Base-by-base conservation (phyloP, 495 filamentous ascomycete species). In the Xylaria intraflava region DNA sequence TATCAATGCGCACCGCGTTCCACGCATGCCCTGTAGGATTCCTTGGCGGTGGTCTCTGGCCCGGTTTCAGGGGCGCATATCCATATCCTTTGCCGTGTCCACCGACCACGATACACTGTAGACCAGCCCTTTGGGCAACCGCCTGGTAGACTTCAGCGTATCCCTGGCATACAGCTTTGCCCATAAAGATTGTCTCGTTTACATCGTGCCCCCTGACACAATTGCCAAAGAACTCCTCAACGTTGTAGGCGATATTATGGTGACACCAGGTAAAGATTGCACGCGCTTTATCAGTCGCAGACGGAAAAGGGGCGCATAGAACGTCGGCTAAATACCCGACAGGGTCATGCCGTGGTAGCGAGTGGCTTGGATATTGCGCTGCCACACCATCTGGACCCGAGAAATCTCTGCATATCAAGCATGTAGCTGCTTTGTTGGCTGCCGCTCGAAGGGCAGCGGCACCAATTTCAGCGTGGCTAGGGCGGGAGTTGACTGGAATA, bases 251-350 rank as follows among this genome's bases (percentile, higher is more conserved):
- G 54, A 98, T 82, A 62, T 96, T 97, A 68, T 98, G 85, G 68
- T 97, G 93, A 42, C 89, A 78, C 93, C 91, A 98, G 7, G 89
- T 88, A 67, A 98, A 98, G 53, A 98, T 86, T 8, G 78, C 86
- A 14, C 93, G 81, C 10, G 93, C 91, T 69, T 95, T 95, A 66
- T 97, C 93, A 2, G 91, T 95, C 0, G 68, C 58, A 2, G 87
- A 93, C 6, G 81, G 69, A 65, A 96, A 96, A 1, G 89, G 89
- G 7, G 75, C 67, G 44, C 88, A 92, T 22, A 97, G 79, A 47
- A 85, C 81, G 35, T 78, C 71, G 0, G 90, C 89, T 12, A 98
- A 80, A 75, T 85, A 85, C 14, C 71, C 76, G 11, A 78, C 66
- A n/a, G 71, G 64, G 64, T 90, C 83, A 1, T 76, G 69, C 1